Evolutionary conservation across 225 moss, liverwort and hornwort genomes (phyloP).

Genomic region (Polytrichum commune): DNA sequence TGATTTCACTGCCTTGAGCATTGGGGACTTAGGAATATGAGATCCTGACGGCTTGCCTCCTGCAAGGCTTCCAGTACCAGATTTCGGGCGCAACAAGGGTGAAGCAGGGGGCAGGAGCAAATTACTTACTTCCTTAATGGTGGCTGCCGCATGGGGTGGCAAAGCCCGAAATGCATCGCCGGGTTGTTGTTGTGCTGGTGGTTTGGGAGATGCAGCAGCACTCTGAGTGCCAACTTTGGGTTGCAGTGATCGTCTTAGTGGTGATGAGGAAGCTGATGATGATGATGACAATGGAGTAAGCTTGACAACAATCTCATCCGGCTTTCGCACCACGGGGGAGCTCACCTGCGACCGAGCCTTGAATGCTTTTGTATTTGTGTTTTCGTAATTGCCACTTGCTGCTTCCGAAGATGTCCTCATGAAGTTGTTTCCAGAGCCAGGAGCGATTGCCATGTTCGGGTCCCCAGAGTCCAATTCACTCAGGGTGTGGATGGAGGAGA

Average conservation of each 20-base stretch:
- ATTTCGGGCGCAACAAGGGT: constrained; percentile 13
- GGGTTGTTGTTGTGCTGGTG: constrained; percentile 20
- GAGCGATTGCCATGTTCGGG: constrained; percentile 39
- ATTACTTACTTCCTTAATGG: constrained; percentile 24
- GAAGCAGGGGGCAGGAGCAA: constrained; percentile 23
- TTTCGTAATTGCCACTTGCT: constrained; percentile 28
- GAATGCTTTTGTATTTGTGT: constrained; percentile 19
- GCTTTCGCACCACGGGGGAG: constrained; percentile 25
- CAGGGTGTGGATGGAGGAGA: constrained; percentile 49
- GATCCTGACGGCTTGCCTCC: constrained; percentile 20
- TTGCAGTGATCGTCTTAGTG: constrained; percentile 12
- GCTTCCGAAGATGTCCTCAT: constrained; percentile 6
- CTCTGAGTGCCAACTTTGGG: constrained; percentile 16
- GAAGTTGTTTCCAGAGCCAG: constrained; percentile 23
- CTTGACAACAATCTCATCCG: constrained; percentile 32
- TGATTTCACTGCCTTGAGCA: constrained; percentile 15
- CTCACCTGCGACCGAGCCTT: constrained; percentile 20
- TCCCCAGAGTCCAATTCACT: constrained; percentile 54
- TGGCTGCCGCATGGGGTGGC: constrained; percentile 17
- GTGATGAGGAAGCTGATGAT: constrained; percentile 11
- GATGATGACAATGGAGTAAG: constrained; percentile 35
- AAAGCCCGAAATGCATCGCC: constrained; percentile 15
- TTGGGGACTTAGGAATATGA: constrained; percentile 21
- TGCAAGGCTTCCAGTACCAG: constrained; percentile 12
- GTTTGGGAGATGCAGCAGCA: constrained; percentile 18